Conservation (phyloP, 2,329 filamentous ascomycete species). For the Hymenotorrendiella dingleyae region DNA sequence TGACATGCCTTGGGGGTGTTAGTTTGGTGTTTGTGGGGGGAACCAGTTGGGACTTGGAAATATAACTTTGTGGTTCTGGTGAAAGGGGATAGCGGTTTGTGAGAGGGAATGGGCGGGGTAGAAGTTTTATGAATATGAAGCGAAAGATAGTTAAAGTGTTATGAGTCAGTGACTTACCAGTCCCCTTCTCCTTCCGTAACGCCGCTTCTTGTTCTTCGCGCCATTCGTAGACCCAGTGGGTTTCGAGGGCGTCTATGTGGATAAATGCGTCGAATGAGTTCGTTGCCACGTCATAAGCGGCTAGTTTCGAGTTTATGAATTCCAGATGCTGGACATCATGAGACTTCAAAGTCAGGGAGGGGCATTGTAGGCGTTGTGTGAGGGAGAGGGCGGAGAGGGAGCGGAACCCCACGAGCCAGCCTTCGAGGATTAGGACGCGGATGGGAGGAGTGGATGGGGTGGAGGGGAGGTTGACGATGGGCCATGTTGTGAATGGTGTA, state of each 20-base stretch:
- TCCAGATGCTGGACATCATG: conserved; percentile 50
- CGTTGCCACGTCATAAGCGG: conserved; percentile 53
- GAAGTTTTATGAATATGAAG: too few relatives aligned
- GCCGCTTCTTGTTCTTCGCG: conserved; percentile 57
- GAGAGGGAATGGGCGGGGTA: too few relatives aligned
- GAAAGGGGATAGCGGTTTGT: too few relatives aligned
- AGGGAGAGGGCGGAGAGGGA: conserved; percentile 43
- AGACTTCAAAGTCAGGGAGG: conserved; percentile 42
- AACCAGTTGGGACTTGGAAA: too few relatives aligned
- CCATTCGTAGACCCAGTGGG: conserved; percentile 62
- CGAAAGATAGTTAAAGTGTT: too few relatives aligned
- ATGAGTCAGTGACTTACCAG: conserved; percentile 62
- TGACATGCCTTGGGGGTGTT: too few relatives aligned
- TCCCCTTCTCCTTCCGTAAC: conserved; percentile 49
- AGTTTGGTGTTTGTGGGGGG: too few relatives aligned
- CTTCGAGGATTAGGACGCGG: conserved; percentile 61
- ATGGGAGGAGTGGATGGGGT: conserved; percentile 21
- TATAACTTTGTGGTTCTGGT: too few relatives aligned
- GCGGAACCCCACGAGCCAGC: conserved; percentile 67
- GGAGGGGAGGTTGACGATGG: conserved; percentile 33
- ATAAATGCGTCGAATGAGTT: conserved; percentile 56
- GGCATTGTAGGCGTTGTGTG: conserved; percentile 34
- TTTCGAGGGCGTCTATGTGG: conserved; percentile 57
- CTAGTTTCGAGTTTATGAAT: conserved; percentile 54
- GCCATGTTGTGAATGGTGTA: conserved; percentile 45